These are phyloP conservation scores for Candida sp. DNA, from an alignment of 1,139 yeast species.

Conservation along the genomic window DNA sequence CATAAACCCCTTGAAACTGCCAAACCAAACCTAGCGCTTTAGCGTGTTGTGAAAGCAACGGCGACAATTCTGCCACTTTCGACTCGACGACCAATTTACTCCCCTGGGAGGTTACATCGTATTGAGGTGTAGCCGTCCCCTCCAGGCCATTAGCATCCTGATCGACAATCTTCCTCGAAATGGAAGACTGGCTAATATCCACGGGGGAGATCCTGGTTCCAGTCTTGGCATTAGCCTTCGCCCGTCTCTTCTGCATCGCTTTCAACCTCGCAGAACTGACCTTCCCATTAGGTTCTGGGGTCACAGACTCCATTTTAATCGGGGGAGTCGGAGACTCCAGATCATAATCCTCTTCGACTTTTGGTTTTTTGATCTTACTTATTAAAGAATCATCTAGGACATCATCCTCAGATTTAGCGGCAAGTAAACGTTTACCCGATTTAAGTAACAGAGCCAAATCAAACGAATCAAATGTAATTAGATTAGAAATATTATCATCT, in stretches of 20 bases:
- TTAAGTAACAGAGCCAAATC: constrained; percentile 61
- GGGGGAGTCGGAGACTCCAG: constrained; percentile 1
- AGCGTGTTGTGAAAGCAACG: constrained; percentile 71
- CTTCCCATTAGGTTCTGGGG: constrained; percentile 12
- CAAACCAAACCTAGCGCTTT: constrained; percentile 79
- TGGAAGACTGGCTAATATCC: constrained; percentile 76
- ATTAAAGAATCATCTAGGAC: constrained; percentile 18
- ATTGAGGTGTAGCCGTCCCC: constrained; percentile 21
- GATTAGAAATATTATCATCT: constrained; percentile 43
- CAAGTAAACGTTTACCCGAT: constrained; percentile 69
- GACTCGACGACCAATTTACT: constrained; percentile 84
- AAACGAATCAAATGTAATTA: constrained; percentile 62
- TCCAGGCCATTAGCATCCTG: constrained; percentile 17
- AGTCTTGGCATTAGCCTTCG: constrained; percentile 75
- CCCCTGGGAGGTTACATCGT: constrained; percentile 75
- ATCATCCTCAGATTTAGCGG: constrained; percentile 55
- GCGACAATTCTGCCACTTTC: constrained; percentile 63
- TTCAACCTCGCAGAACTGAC: constrained; percentile 75
- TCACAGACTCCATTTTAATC: not conserved
- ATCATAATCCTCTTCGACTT: constrained; percentile 8
- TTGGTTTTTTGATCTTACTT: constrained; percentile 37
- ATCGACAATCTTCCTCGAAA: constrained; percentile 57
- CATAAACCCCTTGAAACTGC: constrained; percentile 98
- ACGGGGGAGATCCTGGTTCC: constrained; percentile 55
- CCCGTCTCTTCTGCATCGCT: constrained; percentile 92